A percentile compares a stretch with the other conserved stretches of the same genome.
Evolutionary conservation across 2,329 filamentous ascomycete species (phyloP).

Genomic region (Tolypocladium album): DNA sequence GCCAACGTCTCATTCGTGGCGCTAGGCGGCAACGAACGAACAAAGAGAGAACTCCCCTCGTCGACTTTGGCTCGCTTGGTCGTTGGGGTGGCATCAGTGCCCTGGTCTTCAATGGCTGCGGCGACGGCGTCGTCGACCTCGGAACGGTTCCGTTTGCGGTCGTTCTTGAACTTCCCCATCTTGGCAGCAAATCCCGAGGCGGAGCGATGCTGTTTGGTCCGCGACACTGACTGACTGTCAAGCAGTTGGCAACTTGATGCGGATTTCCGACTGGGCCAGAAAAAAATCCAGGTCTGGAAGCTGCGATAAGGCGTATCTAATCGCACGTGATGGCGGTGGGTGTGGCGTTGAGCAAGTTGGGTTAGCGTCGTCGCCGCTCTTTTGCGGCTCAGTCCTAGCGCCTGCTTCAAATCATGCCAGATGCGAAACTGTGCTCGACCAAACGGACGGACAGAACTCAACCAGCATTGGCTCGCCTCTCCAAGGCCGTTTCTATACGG

Average conservation of each 20-base stretch:
- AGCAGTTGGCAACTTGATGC: neutral
- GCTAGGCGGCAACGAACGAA: conserved; percentile 70
- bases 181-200: neutral
- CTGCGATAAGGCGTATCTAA: conserved; percentile 8
- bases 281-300: conserved; percentile 12
- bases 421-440: too few relatives aligned
- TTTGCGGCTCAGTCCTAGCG: too few relatives aligned
- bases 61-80: conserved; percentile 49
- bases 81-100: conserved; percentile 18
- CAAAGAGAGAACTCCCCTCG: conserved; percentile 68
- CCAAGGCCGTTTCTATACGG: too few relatives aligned
- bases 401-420: too few relatives aligned
- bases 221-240: neutral
- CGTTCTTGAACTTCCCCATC: conserved; percentile 19
- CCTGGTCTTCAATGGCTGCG: conserved; percentile 18
- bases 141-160: conserved; percentile 24
- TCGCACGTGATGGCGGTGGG: conserved; percentile 25
- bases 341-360: neutral
- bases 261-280: conserved; percentile 2
- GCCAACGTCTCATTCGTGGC: conserved; percentile 76
- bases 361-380: too few relatives aligned
- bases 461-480: too few relatives aligned
- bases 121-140: conserved; percentile 20
- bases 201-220: neutral
- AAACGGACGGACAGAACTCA: too few relatives aligned